Evolutionary conservation across 306 rosid species (phyloP), one percentile per base, ranked within the genome.

Genomic region (Quercus cerris): DNA sequence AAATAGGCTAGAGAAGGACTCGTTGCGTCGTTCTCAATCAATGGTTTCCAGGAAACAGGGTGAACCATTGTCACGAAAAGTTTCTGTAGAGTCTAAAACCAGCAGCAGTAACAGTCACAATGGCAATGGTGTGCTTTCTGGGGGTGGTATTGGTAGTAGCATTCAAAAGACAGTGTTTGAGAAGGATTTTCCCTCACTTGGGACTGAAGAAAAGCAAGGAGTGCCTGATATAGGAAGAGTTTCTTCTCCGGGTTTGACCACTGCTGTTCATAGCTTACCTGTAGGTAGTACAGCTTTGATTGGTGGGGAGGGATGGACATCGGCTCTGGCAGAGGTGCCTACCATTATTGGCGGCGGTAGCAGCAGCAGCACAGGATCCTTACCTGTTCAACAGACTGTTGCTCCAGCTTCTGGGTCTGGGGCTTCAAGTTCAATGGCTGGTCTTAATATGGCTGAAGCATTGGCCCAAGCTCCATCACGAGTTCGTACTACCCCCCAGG

Each of bases 371-470:
- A 74, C 89, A 18, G 97, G 96, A 68, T 84, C 97, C 72, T 71
- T 74, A 77, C 75, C 90, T 15, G 85, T 62, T 61, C 99, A 88
- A 68, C 97, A 84, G 83, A 69, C 88, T 82, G 89, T 63, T 78
- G 30, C 88, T 62, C 71, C 88, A 69, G 85, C 87, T 77, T 61
- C 91, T 19, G 91, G 74, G 71, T 75, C 90, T 30, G 85, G 86
- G 38, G 61, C 84, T 80, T 75, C 91, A 35, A 87, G 90, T 81
- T 49, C 90, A 33, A 76, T 78, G 51, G 82, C 92, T 74, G 93
- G 97, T 83, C 99, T 95, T 69, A 95, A 95, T 82, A 95, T 96
- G 99, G 99, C 99, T 75, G 99, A 93, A 88, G 97, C 99, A 41
- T 87, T 96, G 81, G 92, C 85, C 33, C 99, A 96, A 84, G 86